These are phyloP conservation scores for Aspergillus hiratsukae DNA, from an alignment of 2,329 filamentous ascomycete genomes.

Conservation along the genomic window DNA sequence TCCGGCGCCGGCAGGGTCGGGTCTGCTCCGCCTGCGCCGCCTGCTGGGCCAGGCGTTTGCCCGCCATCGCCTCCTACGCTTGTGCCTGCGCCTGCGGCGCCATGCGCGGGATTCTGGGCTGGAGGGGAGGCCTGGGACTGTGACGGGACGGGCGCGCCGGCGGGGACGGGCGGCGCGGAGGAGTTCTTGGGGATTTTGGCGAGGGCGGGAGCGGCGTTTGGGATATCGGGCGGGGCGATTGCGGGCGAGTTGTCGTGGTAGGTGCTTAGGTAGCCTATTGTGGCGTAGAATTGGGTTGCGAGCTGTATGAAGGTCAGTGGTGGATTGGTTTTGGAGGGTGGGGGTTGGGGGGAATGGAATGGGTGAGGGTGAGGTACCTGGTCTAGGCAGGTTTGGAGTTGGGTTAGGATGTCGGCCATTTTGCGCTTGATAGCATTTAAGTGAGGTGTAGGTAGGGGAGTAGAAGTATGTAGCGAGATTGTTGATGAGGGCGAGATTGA, in stretches of 20 bases:
- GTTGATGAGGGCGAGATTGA: background rate
- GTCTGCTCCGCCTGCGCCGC: constrained; percentile 14
- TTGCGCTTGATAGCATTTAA: background rate
- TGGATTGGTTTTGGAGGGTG: background rate
- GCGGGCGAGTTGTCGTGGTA: constrained; percentile 44
- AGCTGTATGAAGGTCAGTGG: constrained; percentile 28
- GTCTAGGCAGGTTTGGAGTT: constrained; percentile 49
- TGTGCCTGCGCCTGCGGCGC: constrained; percentile 12
- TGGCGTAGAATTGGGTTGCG: constrained; percentile 50
- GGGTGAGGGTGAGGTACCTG: constrained; percentile 30
- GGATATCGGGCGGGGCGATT: constrained; percentile 27
- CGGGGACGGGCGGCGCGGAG: constrained; percentile 30
- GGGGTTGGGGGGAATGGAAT: background rate
- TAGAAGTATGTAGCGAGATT: background rate
- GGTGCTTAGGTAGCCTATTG: constrained; percentile 44
- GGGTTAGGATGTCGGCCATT: constrained; percentile 47
- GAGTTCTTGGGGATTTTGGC: constrained; percentile 41
- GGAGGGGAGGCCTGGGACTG: constrained; percentile 14
- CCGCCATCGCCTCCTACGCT: constrained; percentile 11
- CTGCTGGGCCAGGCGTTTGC: constrained; percentile 16
- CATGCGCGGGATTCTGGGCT: constrained; percentile 14
- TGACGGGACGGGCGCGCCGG: constrained; percentile 18
- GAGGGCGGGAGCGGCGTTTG: constrained; percentile 32
- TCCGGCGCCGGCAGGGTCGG: constrained; percentile 36
- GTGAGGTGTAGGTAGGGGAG: background rate